Evolutionary conservation across 2,329 filamentous ascomycete species (phyloP).

Genomic region (Arachnopeziza araneosa): DNA sequence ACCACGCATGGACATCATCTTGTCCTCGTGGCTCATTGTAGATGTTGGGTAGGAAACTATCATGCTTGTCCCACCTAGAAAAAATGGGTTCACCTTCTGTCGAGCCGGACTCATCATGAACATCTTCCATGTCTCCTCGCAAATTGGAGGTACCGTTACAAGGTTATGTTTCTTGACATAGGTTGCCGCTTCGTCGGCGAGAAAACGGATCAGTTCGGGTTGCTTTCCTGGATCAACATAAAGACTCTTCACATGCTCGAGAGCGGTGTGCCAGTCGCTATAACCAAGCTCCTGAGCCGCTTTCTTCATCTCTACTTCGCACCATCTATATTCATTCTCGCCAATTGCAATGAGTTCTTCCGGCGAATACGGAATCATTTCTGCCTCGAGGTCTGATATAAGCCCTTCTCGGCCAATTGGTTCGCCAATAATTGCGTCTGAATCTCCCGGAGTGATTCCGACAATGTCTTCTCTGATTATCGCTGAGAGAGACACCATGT

Average conservation of each 20-base stretch:
- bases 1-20: conserved; percentile 54
- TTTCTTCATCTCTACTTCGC: conserved; percentile 47
- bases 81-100: conserved; percentile 54
- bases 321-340: conserved; percentile 49
- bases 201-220: conserved; percentile 43
- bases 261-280: conserved; percentile 45
- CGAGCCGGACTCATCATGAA: conserved; percentile 49
- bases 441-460: too few species aligned
- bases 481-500: conserved; percentile 22
- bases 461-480: too few species aligned
- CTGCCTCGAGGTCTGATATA: conserved; percentile 45
- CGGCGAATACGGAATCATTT: conserved; percentile 54
- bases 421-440: conserved; percentile 44
- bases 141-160: conserved; percentile 48
- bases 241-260: conserved; percentile 50
- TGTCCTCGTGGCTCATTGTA: conserved; percentile 47
- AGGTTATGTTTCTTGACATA: conserved; percentile 50
- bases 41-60: conserved; percentile 51
- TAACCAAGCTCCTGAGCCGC: conserved; percentile 45
- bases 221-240: conserved; percentile 50
- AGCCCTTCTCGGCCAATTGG: conserved; percentile 49
- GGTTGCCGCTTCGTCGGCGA: conserved; percentile 44
- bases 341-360: conserved; percentile 50
- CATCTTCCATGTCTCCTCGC: conserved; percentile 48
- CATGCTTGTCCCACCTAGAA: conserved; percentile 49